These are phyloP conservation scores for Lentinula novae-zelandiae DNA, from an alignment of 1,284 basidiomycete species.

Conservation along the genomic window DNA sequence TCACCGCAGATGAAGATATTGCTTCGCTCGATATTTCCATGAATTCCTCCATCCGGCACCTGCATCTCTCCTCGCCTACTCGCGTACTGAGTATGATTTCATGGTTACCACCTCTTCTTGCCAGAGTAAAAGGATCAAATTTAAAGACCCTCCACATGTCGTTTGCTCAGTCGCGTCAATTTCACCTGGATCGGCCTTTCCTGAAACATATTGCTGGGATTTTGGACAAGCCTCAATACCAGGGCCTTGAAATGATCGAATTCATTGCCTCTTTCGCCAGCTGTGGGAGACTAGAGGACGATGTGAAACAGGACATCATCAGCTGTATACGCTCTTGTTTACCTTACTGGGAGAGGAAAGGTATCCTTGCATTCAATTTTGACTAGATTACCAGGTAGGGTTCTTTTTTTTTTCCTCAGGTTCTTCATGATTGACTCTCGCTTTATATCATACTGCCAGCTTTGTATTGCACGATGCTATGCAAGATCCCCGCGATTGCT, in stretches of 20 bases:
- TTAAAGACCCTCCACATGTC: background rate
- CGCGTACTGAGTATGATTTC: constrained; percentile 9
- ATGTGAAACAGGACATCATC: background rate
- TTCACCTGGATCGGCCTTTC: constrained; percentile 8
- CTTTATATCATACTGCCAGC: no score
- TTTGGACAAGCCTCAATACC: background rate
- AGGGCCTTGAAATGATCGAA: constrained; percentile 3
- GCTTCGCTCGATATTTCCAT: constrained; percentile 7
- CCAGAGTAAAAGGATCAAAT: background rate
- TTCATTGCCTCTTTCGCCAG: background rate
- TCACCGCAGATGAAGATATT: background rate
- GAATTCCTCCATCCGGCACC: constrained; percentile 5
- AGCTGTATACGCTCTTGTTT: constrained; percentile 1
- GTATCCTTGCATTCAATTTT: background rate
- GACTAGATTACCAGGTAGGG: background rate
- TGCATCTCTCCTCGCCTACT: constrained; percentile 3
- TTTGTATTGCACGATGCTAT: no score
- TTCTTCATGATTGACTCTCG: background rate
- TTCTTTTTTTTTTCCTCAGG: background rate
- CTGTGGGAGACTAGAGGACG: background rate
- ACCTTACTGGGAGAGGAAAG: constrained; percentile 2
- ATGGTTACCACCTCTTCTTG: constrained; percentile 6
- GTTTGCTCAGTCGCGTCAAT: constrained; percentile 9
- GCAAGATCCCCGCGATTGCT: no score
- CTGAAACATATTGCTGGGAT: background rate